Evolutionary conservation across 805 yeast genomes (phyloP), one percentile per base, ranked within the genome.

Genomic region (Cyberlindnera amylophila): DNA sequence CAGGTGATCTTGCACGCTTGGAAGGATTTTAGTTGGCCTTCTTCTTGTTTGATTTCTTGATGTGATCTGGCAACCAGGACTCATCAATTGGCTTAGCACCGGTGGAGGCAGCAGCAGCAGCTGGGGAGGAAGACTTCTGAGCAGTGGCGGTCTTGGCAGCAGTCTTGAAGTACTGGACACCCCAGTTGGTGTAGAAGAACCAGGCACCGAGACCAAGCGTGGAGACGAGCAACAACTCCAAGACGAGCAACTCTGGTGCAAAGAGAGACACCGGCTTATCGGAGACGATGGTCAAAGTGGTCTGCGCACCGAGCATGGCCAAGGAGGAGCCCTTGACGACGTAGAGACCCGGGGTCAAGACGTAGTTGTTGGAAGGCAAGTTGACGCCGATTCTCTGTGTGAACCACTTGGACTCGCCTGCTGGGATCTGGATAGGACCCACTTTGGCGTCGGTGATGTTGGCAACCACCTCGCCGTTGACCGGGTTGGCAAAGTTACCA

Each of bases 261-360:
- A 82, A 80, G 41, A 81, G 50, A 0, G 95, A 82, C 53, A 89
- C 67, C 43, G 81, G 74, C 29, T 74, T 75, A 54, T 88, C 96
- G 10, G 63, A 63, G 43, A 89, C 75, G 17, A 68, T 61, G 34
- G 85, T 66, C 45, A 81, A 64, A 55, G 78, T 81, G 38, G 79
- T 74, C 55, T 75, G 70, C 21, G 83, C 72, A 39, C 79, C 78
- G 32, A 84, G 67, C 49, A 69, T 66, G 64, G 77, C 72, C 52
- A 80, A 58, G 38, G 73, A 63, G 8, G 75, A 74, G 27, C 74
- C 66, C 54, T 67, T 70, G 24, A 71, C 66, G 35, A 81, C 70
- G 58, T 71, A 81, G 33, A 84, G 57, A 28, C 72, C 69, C 19
- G 95, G 93, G 29, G 74, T 68, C 50, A 86, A 59, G 49, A 75